Percentiles rank a stretch among this genome's conserved stretches.
phyloP scores from a whole-genome alignment of 1,139 yeast genomes.

The Suhomyces bokatorum region DNA sequence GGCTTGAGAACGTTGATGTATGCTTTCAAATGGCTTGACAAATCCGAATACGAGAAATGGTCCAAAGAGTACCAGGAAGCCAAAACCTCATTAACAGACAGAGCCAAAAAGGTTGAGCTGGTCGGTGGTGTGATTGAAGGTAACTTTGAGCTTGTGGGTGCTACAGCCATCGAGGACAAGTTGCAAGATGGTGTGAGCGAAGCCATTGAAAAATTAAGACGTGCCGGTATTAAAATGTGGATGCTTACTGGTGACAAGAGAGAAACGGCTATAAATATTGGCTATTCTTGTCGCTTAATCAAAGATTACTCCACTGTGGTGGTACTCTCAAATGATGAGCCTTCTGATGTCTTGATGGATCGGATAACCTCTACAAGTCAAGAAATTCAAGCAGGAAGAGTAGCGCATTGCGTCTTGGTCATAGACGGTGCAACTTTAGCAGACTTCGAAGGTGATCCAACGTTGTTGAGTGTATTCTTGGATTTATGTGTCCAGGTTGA shows the following conservation, averaged over 20 bases:
- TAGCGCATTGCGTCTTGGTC: slow-evolving; percentile 93
- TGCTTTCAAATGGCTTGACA: slow-evolving; percentile 70
- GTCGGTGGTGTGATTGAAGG: slow-evolving; percentile 74
- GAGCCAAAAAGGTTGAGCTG: slow-evolving; percentile 65
- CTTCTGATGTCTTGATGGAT: slow-evolving; percentile 49
- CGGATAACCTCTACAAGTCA: slow-evolving; percentile 59
- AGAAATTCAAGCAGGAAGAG: slow-evolving; percentile 63
- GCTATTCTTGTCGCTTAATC: slow-evolving; percentile 88
- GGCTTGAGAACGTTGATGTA: slow-evolving; percentile 89
- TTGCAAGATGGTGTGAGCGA: slow-evolving; percentile 95
- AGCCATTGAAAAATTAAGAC: slow-evolving; percentile 83
- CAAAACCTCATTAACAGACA: slow-evolving; percentile 68
- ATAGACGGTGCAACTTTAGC: slow-evolving; percentile 86
- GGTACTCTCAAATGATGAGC: slow-evolving; percentile 64
- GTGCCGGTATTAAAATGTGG: slow-evolving; percentile 96
- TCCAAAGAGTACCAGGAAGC: slow-evolving; percentile 67
- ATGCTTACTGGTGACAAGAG: slow-evolving; percentile 98
- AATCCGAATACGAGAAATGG: slow-evolving; percentile 66
- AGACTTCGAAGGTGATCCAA: slow-evolving; percentile 68
- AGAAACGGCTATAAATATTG: slow-evolving; percentile 96
- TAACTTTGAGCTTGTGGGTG: slow-evolving; percentile 72
- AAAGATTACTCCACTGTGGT: slow-evolving; percentile 91
- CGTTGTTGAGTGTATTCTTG: slow-evolving; percentile 70
- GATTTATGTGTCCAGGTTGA: slow-evolving; percentile 86
- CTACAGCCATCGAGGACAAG: slow-evolving; percentile 97